Evolutionary conservation across 148 eudicot species (phyloP).

Genomic region (Cornus kousa): DNA sequence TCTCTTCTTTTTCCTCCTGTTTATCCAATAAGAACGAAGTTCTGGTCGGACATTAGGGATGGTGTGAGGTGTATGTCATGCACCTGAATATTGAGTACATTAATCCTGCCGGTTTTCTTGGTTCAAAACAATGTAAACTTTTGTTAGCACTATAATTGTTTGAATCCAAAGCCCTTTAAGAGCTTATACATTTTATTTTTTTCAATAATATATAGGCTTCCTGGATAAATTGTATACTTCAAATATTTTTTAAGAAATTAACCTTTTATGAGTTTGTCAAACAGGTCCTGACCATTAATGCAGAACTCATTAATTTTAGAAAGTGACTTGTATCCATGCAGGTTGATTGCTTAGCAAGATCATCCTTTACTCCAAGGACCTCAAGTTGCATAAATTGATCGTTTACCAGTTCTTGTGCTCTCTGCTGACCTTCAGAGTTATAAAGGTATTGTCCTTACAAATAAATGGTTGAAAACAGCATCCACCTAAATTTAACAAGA

Average conservation of each 20-base stretch:
- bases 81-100: too few species aligned
- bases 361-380: constrained; percentile 5
- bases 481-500: constrained; percentile 8
- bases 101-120: too few species aligned
- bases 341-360: constrained; percentile 6
- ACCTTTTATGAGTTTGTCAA: background rate
- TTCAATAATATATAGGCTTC: background rate
- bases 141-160: background rate
- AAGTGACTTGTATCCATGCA: constrained; percentile 9
- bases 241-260: background rate
- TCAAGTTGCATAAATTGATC: background rate
- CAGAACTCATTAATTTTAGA: background rate
- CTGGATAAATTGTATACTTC: background rate
- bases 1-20: too few species aligned
- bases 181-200: background rate
- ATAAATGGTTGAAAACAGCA: constrained; percentile 7
- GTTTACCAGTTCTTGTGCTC: background rate
- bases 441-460: constrained; percentile 3
- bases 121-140: background rate
- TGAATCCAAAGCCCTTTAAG: background rate
- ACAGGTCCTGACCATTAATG: background rate
- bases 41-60: too few species aligned
- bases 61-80: too few species aligned
- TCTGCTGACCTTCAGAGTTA: constrained; percentile 6
- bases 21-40: too few species aligned